phyloP scores from a whole-genome alignment of 768 basidiomycete species.

The Lactifluus hygrophoroides region DNA sequence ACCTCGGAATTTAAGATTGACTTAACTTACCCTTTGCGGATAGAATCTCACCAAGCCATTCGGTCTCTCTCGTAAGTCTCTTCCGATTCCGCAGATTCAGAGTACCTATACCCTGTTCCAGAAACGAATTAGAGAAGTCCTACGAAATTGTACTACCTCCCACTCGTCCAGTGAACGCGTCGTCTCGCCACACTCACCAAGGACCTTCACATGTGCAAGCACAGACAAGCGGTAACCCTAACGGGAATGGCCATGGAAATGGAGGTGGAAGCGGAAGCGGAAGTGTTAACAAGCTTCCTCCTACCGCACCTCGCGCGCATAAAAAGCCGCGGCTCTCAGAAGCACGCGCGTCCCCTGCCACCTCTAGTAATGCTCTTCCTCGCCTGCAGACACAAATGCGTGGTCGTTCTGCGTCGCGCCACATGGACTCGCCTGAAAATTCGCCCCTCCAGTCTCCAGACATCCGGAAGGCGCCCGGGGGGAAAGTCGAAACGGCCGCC shows the following conservation, averaged over 20 bases:
- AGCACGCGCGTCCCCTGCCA: constrained; percentile 19
- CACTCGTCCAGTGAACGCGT: constrained; percentile 31
- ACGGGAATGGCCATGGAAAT: constrained; percentile 25
- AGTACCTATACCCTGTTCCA: constrained; percentile 27
- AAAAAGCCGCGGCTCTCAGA: constrained; percentile 75
- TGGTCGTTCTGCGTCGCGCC: constrained; percentile 15
- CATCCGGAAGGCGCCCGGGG: constrained; percentile 14
- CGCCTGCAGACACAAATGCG: constrained; percentile 16
- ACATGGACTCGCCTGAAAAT: constrained; percentile 18
- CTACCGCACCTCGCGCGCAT: constrained; percentile 72
- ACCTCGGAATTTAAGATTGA: constrained; percentile 1
- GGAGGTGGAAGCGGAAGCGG: constrained; percentile 22
- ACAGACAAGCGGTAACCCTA: constrained; percentile 20
- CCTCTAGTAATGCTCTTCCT: constrained; percentile 14
- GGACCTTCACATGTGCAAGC: constrained; percentile 23
- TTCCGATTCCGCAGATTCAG: background rate
- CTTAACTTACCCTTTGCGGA: background rate
- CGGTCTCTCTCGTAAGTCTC: constrained; percentile 58
- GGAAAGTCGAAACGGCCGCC: constrained; percentile 41
- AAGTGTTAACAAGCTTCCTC: constrained; percentile 41
- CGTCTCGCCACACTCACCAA: constrained; percentile 40
- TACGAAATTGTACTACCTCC: constrained; percentile 50
- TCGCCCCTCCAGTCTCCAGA: constrained; percentile 21
- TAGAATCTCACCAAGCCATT: constrained; percentile 76
- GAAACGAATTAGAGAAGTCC: constrained; percentile 70